A percentile compares a stretch with the other conserved stretches of the same genome.
Conservation (phyloP, 352 stramenopile species). For the Globisporangium solare region DNA sequence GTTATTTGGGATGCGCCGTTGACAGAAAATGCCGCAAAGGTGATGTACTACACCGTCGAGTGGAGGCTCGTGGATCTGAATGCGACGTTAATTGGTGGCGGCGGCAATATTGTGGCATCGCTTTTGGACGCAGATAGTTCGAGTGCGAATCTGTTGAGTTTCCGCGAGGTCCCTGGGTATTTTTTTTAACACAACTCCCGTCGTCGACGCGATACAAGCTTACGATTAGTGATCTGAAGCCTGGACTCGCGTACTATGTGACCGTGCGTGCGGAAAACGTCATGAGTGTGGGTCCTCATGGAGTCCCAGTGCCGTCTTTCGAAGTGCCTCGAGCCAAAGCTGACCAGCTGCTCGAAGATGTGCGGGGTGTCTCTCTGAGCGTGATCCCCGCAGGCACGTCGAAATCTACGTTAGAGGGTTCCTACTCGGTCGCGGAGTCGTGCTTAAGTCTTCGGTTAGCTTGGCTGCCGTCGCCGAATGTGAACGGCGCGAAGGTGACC, state of each 20-base stretch:
- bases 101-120: neutral
- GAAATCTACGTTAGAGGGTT: conserved; percentile 1
- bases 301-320: conserved; percentile 35
- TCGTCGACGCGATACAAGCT: conserved; percentile 64
- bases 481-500: conserved; percentile 41
- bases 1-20: conserved; percentile 87
- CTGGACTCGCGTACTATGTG: conserved; percentile 48
- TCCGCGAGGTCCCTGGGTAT: conserved; percentile 33
- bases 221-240: conserved; percentile 40
- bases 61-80: conserved; percentile 60
- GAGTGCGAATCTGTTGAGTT: conserved; percentile 11
- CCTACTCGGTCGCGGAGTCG: conserved; percentile 33
- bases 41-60: conserved; percentile 88
- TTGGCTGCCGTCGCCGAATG: conserved; percentile 40
- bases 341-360: conserved; percentile 37
- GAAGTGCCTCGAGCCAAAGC: conserved; percentile 59
- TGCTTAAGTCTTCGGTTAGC: conserved; percentile 36
- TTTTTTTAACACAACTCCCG: conserved; percentile 60
- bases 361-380: conserved; percentile 51
- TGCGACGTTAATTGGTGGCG: conserved; percentile 25
- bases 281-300: conserved; percentile 48
- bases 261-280: conserved; percentile 65
- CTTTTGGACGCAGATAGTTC: neutral
- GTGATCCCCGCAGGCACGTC: conserved; percentile 27
- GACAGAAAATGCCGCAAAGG: conserved; percentile 69